phyloP scores from a whole-genome alignment of 2,329 filamentous ascomycete species.

The Aspergillus novoparasiticus region DNA sequence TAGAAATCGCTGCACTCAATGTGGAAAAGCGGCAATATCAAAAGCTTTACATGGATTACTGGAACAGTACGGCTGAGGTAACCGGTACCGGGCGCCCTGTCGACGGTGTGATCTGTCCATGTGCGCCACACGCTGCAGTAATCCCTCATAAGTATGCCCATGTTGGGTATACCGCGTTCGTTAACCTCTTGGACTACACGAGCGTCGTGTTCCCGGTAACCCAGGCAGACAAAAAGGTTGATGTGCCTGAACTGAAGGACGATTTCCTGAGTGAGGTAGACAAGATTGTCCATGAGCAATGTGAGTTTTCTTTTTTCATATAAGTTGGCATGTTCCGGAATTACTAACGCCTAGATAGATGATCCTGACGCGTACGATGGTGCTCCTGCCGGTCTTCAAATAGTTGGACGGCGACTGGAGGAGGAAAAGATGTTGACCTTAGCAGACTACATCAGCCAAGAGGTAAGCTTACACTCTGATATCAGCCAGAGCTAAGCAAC shows the following conservation, averaged over 20 bases:
- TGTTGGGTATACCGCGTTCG: constrained; percentile 48
- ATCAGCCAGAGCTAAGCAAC: not conserved
- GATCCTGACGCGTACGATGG: constrained; percentile 53
- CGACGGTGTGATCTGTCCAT: constrained; percentile 52
- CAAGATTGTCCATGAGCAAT: constrained; percentile 49
- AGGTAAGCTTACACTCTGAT: not conserved
- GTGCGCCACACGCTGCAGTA: constrained; percentile 46
- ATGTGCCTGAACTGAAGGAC: constrained; percentile 43
- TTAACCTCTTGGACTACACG: constrained; percentile 62
- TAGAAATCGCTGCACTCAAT: constrained; percentile 52
- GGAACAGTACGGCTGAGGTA: constrained; percentile 57
- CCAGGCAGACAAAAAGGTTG: constrained; percentile 53
- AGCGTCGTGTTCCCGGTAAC: constrained; percentile 59
- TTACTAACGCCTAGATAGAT: constrained; percentile 35
- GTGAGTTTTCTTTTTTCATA: constrained; percentile 40
- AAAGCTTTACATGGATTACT: constrained; percentile 64
- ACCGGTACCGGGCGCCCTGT: constrained; percentile 57
- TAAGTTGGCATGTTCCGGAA: not conserved
- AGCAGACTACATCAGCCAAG: constrained; percentile 42
- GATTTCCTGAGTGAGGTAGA: constrained; percentile 48
- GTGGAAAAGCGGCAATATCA: constrained; percentile 58
- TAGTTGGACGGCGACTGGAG: constrained; percentile 53
- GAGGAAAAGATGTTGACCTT: constrained; percentile 55
- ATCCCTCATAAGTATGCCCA: constrained; percentile 48
- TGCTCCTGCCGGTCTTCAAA: constrained; percentile 51